Conservation (phyloP, 176 grass and related monocot genomes). For the Ensete ventricosum region DNA sequence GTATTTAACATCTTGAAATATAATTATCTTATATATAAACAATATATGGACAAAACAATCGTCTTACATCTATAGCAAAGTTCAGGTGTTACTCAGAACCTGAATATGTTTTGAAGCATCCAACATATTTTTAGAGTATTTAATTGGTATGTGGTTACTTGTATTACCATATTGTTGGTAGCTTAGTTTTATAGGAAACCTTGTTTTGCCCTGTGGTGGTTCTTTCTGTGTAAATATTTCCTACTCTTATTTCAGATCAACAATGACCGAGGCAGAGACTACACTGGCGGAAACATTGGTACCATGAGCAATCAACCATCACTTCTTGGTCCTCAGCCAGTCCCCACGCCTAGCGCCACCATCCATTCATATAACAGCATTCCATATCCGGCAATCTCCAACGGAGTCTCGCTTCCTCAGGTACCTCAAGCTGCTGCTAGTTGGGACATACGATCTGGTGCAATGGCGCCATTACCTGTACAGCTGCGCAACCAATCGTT, state of each 20-base stretch:
- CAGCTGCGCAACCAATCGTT: constrained; percentile 28
- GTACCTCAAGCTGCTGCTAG: constrained; percentile 25
- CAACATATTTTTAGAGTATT: too few relatives aligned
- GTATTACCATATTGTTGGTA: not conserved
- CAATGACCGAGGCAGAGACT: constrained; percentile 74
- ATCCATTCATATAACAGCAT: constrained; percentile 4
- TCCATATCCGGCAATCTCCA: constrained; percentile 3
- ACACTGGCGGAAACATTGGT: constrained; percentile 39
- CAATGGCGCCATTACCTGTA: constrained; percentile 13
- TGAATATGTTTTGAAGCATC: too few relatives aligned
- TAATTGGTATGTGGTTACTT: too few relatives aligned
- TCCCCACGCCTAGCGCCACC: constrained; percentile 15
- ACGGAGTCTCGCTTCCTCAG: not conserved
- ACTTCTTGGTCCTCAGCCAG: constrained; percentile 57
- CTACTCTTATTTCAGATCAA: constrained; percentile 50
- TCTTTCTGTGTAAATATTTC: not conserved
- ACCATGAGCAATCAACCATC: constrained; percentile 51
- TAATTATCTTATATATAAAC: too few relatives aligned
- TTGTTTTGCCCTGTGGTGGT: not conserved
- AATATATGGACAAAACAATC: too few relatives aligned
- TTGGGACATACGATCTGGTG: constrained; percentile 9
- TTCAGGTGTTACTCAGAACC: too few relatives aligned
- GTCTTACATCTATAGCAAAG: too few relatives aligned
- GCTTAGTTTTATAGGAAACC: not conserved
- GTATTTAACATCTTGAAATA: too few relatives aligned